A percentile compares a stretch with the other conserved stretches of the same genome.
phyloP scores from a whole-genome alignment of 2,329 filamentous ascomycete species.

The Pyricularia grisea region DNA sequence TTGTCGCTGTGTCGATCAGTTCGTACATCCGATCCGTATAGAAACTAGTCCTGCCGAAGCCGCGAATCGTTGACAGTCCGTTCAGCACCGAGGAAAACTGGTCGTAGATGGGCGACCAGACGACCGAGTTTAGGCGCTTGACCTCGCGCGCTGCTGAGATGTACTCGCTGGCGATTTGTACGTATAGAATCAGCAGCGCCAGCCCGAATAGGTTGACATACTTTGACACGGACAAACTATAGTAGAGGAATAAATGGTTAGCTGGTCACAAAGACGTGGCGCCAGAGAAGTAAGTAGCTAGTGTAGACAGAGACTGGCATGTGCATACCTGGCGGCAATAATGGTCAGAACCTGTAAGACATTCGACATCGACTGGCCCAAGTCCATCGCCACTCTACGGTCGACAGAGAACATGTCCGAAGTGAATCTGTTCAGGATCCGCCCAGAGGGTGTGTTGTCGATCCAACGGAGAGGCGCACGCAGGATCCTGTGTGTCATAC shows the following conservation, averaged over 20 bases:
- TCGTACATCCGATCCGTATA: constrained; percentile 25
- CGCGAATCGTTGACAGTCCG: constrained; percentile 30
- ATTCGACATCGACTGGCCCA: constrained; percentile 18
- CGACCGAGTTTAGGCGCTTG: constrained; percentile 30
- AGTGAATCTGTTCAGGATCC: constrained; percentile 33
- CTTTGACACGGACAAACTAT: constrained; percentile 21
- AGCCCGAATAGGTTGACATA: constrained; percentile 25
- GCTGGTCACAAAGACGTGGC: background rate
- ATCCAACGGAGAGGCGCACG: constrained; percentile 29
- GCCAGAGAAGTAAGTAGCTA: background rate
- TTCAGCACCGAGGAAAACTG: constrained; percentile 29
- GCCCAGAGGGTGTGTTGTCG: constrained; percentile 28
- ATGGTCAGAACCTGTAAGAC: constrained; percentile 23
- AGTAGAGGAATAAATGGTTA: background rate
- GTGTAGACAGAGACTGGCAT: background rate
- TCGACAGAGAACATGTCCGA: constrained; percentile 29
- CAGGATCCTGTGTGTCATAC: constrained; percentile 25
- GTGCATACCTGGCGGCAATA: constrained; percentile 22
- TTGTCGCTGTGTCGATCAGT: constrained; percentile 21
- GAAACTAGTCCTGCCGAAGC: constrained; percentile 24
- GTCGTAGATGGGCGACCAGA: constrained; percentile 31
- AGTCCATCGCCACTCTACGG: constrained; percentile 19
- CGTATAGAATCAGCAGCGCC: constrained; percentile 23
- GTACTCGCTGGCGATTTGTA: constrained; percentile 23
- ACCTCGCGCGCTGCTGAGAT: constrained; percentile 26